Conservation (phyloP, 2,329 filamentous ascomycete genomes). For the Gnomoniopsis sp. region DNA sequence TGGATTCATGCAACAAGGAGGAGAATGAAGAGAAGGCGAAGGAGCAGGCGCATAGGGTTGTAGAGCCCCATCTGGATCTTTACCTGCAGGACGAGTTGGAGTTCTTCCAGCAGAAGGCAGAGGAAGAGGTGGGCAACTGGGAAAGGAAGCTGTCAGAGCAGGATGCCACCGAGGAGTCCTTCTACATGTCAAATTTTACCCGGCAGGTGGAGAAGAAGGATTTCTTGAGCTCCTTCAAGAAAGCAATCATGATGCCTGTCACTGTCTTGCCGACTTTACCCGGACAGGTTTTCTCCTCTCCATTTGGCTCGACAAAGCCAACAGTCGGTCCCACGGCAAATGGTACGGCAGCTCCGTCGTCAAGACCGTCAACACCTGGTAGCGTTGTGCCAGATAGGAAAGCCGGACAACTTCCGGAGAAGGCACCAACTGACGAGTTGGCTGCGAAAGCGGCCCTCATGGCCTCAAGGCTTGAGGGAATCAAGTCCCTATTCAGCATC, state of each 20-base stretch:
- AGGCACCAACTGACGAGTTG: conserved; percentile 84
- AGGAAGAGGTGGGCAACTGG: conserved; percentile 77
- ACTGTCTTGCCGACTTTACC: conserved; percentile 75
- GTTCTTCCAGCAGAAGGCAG: conserved; percentile 73
- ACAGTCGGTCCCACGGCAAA: conserved; percentile 33
- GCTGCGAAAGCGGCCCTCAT: conserved; percentile 97
- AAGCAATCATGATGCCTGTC: conserved; percentile 98
- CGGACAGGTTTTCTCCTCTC: conserved; percentile 56
- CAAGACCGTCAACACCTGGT: conserved; percentile 43
- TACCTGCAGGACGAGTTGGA: conserved; percentile 91
- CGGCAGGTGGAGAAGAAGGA: conserved; percentile 94
- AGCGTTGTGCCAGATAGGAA: conserved; percentile 36
- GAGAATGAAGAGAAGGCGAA: conserved; percentile 64
- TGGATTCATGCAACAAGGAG: conserved; percentile 59
- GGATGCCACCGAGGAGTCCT: conserved; percentile 85
- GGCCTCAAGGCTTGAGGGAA: conserved; percentile 90
- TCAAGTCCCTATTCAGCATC: conserved; percentile 92
- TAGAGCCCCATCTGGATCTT: conserved; percentile 89
- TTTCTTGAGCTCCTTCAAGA: conserved; percentile 94
- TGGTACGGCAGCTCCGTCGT: conserved; percentile 29
- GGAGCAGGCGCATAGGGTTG: conserved; percentile 67
- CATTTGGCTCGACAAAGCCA: conserved; percentile 45
- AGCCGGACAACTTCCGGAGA: conserved; percentile 45
- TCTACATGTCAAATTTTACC: conserved; percentile 94
- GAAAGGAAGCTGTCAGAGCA: conserved; percentile 89